Conservation (phyloP, 2,329 filamentous ascomycete genomes). For the Talaromyces pinophilus region DNA sequence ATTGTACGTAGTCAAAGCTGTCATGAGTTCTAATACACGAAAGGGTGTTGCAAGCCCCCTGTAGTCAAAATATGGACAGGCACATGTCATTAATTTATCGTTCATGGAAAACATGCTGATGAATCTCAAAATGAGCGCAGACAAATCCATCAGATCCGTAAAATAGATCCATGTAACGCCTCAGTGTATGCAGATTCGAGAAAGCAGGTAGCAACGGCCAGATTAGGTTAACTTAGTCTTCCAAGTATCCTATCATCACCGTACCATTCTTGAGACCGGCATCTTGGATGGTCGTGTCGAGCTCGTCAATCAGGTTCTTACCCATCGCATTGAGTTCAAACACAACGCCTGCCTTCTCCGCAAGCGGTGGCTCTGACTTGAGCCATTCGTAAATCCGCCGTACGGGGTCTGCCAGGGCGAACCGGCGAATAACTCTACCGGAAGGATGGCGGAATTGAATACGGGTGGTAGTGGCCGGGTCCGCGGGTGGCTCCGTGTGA, state of each 20-base stretch:
- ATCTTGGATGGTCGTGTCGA: conserved; percentile 74
- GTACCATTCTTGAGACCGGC: conserved; percentile 89
- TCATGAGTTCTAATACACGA: conserved; percentile 5
- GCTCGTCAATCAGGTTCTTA: conserved; percentile 74
- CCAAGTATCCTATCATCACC: conserved; percentile 89
- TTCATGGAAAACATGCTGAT: neutral
- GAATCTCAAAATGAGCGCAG: neutral
- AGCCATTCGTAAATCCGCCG: conserved; percentile 92
- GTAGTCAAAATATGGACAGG: conserved; percentile 12
- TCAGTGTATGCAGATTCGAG: conserved; percentile 20
- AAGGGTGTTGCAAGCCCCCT: conserved; percentile 1
- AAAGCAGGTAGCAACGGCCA: neutral
- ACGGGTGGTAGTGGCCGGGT: conserved; percentile 72
- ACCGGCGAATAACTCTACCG: conserved; percentile 84
- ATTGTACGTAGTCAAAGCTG: conserved; percentile 8
- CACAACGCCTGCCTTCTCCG: conserved; percentile 72
- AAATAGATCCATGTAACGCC: conserved; percentile 22
- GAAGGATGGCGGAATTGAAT: conserved; percentile 90
- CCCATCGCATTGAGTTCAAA: conserved; percentile 92
- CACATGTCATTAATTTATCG: conserved; percentile 9
- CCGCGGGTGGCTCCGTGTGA: conserved; percentile 74
- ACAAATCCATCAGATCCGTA: neutral
- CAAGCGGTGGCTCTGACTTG: conserved; percentile 75
- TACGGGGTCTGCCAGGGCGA: conserved; percentile 73
- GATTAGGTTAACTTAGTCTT: conserved; percentile 13